These are phyloP conservation scores for Cymbopogon citratus DNA, from an alignment of 176 grass and related monocot genomes.

Conservation along the genomic window DNA sequence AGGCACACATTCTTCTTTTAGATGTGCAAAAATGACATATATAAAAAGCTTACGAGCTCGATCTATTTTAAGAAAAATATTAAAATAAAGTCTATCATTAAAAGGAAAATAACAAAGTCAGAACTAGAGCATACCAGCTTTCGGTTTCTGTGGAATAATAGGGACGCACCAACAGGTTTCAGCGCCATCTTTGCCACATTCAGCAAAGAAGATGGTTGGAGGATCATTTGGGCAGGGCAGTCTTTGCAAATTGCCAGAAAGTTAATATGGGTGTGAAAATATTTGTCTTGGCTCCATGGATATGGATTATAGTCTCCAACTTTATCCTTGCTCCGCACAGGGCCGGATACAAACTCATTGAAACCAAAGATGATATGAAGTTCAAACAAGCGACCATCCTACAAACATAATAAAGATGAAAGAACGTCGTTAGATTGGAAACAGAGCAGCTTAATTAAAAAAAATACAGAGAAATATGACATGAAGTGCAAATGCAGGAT, in stretches of 20 bases:
- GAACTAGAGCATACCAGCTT: too few relatives aligned
- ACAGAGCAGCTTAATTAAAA: too few relatives aligned
- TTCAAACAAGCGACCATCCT: not conserved
- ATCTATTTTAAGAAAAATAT: too few relatives aligned
- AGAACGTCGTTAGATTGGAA: not conserved
- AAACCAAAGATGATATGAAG: slow-evolving; percentile 8
- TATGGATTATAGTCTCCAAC: not conserved
- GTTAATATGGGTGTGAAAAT: slow-evolving; percentile 6
- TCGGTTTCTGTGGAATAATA: too few relatives aligned
- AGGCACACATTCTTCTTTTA: too few relatives aligned
- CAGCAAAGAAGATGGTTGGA: not conserved
- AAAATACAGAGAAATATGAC: not conserved
- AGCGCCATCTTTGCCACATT: too few relatives aligned
- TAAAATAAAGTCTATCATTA: too few relatives aligned
- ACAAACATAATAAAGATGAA: not conserved
- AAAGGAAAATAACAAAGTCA: too few relatives aligned
- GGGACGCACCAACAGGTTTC: too few relatives aligned
- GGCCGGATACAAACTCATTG: slow-evolving; percentile 5
- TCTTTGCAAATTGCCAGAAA: not conserved
- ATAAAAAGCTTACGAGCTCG: too few relatives aligned
- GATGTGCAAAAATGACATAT: too few relatives aligned
- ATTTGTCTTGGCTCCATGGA: not conserved
- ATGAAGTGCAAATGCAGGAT: not conserved
- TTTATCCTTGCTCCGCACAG: not conserved
- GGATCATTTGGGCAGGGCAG: not conserved